phyloP scores from a whole-genome alignment of 2,329 filamentous ascomycete genomes.

The Colletotrichum coccodes region DNA sequence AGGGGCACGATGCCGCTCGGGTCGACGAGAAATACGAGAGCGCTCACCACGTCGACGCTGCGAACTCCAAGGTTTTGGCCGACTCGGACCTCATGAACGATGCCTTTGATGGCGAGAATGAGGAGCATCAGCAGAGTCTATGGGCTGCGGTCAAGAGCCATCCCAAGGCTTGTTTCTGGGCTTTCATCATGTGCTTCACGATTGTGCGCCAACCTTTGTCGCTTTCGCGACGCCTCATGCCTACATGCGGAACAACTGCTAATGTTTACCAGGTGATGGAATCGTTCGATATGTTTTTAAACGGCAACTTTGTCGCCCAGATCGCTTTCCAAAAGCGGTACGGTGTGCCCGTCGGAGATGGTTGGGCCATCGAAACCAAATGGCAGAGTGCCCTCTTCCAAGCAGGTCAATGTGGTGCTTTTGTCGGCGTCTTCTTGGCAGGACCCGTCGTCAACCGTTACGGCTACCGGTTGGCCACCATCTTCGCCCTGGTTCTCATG shows the following conservation, averaged over 20 bases:
- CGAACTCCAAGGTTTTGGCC: conserved; percentile 45
- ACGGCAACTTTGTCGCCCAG: conserved; percentile 57
- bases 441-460: conserved; percentile 49
- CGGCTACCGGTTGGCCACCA: conserved; percentile 50
- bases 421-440: conserved; percentile 48
- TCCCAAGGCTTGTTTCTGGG: conserved; percentile 58
- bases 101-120: conserved; percentile 53
- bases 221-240: not conserved
- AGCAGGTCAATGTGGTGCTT: conserved; percentile 46
- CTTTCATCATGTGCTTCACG: conserved; percentile 60
- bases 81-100: conserved; percentile 51
- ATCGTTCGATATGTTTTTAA: conserved; percentile 59
- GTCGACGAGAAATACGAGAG: conserved; percentile 29
- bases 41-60: conserved; percentile 38
- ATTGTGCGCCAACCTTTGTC: conserved; percentile 49
- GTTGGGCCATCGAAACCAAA: conserved; percentile 47
- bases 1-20: conserved; percentile 1
- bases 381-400: conserved; percentile 52
- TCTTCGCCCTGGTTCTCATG: conserved; percentile 38
- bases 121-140: conserved; percentile 52
- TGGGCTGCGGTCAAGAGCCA: conserved; percentile 50
- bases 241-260: not conserved
- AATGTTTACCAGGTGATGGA: conserved; percentile 54
- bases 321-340: conserved; percentile 48
- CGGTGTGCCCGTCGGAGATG: conserved; percentile 41